A percentile compares a stretch with the other conserved stretches of the same genome.
Evolutionary conservation across 176 grass and related monocot genomes (phyloP).

Genomic region (Areca catechu): DNA sequence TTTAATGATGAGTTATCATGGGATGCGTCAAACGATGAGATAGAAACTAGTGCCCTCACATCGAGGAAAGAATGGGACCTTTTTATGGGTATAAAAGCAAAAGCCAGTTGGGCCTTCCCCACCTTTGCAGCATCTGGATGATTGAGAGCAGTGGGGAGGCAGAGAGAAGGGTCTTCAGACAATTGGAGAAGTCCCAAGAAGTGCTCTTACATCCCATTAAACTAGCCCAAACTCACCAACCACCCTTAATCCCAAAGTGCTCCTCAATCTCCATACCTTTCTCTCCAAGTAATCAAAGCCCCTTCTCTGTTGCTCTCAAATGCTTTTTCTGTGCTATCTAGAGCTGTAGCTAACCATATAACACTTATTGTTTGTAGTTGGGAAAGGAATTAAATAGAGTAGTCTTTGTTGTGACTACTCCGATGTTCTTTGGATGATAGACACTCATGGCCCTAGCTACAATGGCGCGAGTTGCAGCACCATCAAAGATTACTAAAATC

Average conservation of each 20-base stretch:
- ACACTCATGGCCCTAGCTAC: slow-evolving; percentile 39
- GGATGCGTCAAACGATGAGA: no score
- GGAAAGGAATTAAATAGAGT: neutral
- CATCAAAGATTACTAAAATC: slow-evolving; percentile 75
- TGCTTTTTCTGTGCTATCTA: no score
- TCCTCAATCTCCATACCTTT: slow-evolving; percentile 19
- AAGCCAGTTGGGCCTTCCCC: no score
- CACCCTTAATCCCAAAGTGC: neutral
- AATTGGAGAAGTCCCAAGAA: no score
- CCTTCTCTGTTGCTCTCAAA: neutral
- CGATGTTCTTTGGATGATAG: slow-evolving; percentile 44
- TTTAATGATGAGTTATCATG: no score
- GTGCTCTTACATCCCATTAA: slow-evolving; percentile 2
- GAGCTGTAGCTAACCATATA: neutral
- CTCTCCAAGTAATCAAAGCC: neutral
- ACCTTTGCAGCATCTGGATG: no score
- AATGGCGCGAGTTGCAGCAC: slow-evolving; percentile 45
- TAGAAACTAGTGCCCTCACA: no score
- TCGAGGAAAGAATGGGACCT: no score
- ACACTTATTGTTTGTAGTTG: neutral
- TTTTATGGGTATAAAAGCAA: no score
- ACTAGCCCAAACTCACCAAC: neutral
- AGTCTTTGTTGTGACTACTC: slow-evolving; percentile 46
- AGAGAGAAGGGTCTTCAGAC: no score
- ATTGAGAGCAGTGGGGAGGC: no score